These are phyloP conservation scores for Solanum arcanum DNA, from an alignment of 257 asterid genomes.

Conservation along the genomic window DNA sequence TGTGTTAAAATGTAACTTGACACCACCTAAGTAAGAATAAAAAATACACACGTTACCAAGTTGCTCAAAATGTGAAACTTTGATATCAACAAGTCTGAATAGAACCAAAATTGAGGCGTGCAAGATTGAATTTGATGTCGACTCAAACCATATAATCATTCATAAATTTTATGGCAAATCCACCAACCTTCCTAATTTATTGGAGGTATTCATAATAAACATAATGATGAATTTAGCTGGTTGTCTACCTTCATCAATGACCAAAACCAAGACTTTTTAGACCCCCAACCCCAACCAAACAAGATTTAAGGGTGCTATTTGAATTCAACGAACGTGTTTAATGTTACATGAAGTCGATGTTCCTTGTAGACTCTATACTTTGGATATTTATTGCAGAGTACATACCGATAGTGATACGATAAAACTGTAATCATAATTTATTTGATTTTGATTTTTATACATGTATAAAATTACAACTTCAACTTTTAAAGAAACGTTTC, in stretches of 20 bases:
- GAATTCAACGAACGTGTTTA: neutral
- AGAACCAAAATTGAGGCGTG: neutral
- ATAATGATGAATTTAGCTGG: neutral
- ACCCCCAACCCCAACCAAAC: neutral
- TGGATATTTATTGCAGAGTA: neutral
- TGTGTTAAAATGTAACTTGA: neutral
- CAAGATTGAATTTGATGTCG: neutral
- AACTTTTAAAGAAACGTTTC: too few relatives aligned
- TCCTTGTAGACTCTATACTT: neutral
- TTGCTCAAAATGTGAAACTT: neutral
- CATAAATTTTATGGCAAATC: neutral
- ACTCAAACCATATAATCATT: neutral
- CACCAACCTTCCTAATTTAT: neutral
- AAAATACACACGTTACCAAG: neutral
- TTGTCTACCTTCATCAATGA: neutral
- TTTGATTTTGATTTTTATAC: too few relatives aligned
- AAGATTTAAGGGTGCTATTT: neutral
- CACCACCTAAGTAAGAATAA: neutral
- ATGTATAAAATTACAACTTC: too few relatives aligned
- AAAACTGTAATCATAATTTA: too few relatives aligned
- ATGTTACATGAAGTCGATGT: neutral
- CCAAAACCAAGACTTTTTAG: neutral
- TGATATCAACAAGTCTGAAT: neutral
- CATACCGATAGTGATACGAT: neutral
- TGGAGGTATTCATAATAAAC: neutral